Evolutionary conservation across 208 protist species (phyloP), one percentile per base, ranked within the genome.

Genomic region (Herpetomonas samuelpessoai): DNA sequence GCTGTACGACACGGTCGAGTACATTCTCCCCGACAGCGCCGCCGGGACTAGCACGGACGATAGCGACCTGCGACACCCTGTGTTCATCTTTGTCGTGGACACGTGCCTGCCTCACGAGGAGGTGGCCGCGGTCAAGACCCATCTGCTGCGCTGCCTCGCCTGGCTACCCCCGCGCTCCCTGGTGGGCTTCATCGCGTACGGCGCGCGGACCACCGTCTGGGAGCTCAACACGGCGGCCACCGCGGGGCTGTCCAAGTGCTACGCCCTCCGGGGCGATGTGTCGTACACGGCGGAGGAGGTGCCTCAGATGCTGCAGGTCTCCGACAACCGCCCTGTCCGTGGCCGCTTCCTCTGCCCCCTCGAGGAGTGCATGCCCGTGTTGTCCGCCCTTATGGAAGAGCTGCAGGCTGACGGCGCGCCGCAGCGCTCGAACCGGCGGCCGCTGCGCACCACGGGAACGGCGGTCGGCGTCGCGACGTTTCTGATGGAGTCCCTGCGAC

Each of bases 151-250:
- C 70, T 95, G 79, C 7, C 78, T 99, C n/a, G 80, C 85, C 47
- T 82, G 97, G 31, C 70, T 99, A 22, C 98, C 98, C 6, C 67
- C 85, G 47, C 81, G 97, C 61, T 83, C 98, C 0, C 78, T 98
- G 16, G 91, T 99, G 21, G 98, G 98, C 18, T 76, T 98, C 18
- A 97, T 99, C 57, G 98, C 98, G 1, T 99, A 98, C 68, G 98
- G 97, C 18, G 87, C 94, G 6, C 96, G 83, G 25, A 88, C 98
- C 46, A 59, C 65, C 0, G 78, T 96, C 29, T 92, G 89, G 82
- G 85, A 97, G 53, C 58, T 97, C 12, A 70, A 75, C 45, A 53
- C 35, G 24, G 21, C 53, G 22, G 31, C 54, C 0, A 18, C 52
- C 41, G 71, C 21, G 65, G 64, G 84, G n/a, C 47, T 97, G 21